Percentiles rank a stretch among this genome's conserved stretches.
phyloP scores from a whole-genome alignment of 768 basidiomycete genomes.

The Amanita exitialis region DNA sequence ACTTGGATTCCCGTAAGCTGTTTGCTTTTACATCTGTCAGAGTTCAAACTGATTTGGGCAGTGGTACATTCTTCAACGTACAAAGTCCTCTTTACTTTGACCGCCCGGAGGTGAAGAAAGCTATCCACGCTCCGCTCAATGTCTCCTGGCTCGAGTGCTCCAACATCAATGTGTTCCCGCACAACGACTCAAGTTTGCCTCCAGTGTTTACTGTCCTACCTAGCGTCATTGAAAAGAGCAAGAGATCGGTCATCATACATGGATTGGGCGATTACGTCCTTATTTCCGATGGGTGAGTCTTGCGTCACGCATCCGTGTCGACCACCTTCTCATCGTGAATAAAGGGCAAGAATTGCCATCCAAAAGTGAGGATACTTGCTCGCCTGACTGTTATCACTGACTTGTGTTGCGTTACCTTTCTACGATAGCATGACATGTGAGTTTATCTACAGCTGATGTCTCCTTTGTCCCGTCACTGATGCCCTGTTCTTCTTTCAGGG shows the following conservation, averaged over 20 bases:
- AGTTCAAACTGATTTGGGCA: slow-evolving; percentile 13
- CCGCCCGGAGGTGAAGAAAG: slow-evolving; percentile 53
- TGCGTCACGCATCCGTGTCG: background rate
- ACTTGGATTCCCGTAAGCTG: slow-evolving; percentile 64
- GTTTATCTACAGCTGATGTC: background rate
- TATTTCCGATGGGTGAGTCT: slow-evolving; percentile 60
- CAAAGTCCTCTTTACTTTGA: slow-evolving; percentile 68
- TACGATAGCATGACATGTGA: slow-evolving; percentile 32
- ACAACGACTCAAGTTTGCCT: slow-evolving; percentile 51
- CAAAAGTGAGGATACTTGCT: slow-evolving; percentile 39
- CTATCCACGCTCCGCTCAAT: slow-evolving; percentile 59
- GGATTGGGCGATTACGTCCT: slow-evolving; percentile 66
- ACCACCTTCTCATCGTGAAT: background rate
- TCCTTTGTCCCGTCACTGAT: background rate
- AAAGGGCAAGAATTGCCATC: slow-evolving; percentile 47
- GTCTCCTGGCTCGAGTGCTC: slow-evolving; percentile 60
- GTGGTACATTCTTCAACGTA: slow-evolving; percentile 43
- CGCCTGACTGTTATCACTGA: background rate
- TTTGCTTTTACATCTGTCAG: background rate
- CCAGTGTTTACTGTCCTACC: slow-evolving; percentile 58
- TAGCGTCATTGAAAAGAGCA: slow-evolving; percentile 67
- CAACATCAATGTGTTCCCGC: slow-evolving; percentile 46
- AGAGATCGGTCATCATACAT: slow-evolving; percentile 58
- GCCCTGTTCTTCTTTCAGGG: slow-evolving; percentile 28
- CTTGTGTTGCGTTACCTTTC: background rate